These are phyloP conservation scores for Penicillium fuscoglaucum DNA, from an alignment of 2,329 filamentous ascomycete genomes.

Conservation along the genomic window DNA sequence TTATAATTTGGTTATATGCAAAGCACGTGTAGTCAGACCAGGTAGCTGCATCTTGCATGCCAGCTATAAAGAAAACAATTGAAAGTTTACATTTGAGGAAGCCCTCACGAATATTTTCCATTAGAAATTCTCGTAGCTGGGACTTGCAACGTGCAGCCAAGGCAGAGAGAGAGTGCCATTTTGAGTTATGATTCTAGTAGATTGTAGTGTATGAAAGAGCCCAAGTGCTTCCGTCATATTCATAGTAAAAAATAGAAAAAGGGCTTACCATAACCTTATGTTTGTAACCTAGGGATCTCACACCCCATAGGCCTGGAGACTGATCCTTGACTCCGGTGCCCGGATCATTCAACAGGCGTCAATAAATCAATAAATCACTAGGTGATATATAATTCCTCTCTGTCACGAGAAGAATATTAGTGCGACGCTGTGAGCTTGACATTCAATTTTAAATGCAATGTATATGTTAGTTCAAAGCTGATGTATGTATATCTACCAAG, in stretches of 20 bases:
- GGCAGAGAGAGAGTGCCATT: background rate
- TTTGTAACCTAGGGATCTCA: background rate
- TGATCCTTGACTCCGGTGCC: background rate
- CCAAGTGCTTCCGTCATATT: background rate
- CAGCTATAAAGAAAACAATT: constrained; percentile 40
- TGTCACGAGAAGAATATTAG: background rate
- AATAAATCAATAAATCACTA: background rate
- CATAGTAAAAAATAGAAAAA: too few relatives aligned
- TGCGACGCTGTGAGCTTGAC: background rate
- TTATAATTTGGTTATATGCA: constrained; percentile 65
- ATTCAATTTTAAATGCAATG: background rate
- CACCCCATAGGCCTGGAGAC: too few relatives aligned
- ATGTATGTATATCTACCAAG: background rate
- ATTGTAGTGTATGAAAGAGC: background rate
- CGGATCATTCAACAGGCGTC: too few relatives aligned
- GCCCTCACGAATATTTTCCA: constrained; percentile 25
- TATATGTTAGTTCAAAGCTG: background rate
- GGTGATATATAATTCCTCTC: too few relatives aligned
- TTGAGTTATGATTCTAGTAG: background rate
- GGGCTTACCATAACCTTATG: too few relatives aligned
- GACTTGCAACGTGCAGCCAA: background rate
- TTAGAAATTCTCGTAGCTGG: constrained; percentile 7
- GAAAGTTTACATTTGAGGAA: constrained; percentile 37
- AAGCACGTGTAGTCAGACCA: constrained; percentile 64
- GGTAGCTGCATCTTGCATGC: constrained; percentile 57